Evolutionary conservation across 2,329 filamentous ascomycete genomes (phyloP).

Genomic region (Arthroderma uncinatum): DNA sequence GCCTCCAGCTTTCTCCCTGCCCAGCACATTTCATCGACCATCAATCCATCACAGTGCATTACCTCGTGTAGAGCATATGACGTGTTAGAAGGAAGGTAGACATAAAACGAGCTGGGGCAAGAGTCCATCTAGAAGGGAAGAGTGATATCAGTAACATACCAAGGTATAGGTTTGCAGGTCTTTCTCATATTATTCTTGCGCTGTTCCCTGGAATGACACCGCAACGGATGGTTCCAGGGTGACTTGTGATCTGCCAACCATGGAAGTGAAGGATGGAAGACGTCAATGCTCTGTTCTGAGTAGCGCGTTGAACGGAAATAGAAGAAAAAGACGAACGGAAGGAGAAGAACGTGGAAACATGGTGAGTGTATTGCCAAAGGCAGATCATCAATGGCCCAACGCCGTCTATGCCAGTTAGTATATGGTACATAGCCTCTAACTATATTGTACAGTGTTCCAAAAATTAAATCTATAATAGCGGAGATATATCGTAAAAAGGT

Average conservation of each 20-base stretch:
- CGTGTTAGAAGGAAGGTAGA: constrained; percentile 7
- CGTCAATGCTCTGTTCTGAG: constrained; percentile 42
- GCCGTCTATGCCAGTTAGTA: neutral
- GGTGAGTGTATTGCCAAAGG: neutral
- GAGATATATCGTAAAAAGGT: constrained; percentile 2
- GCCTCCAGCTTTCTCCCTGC: neutral
- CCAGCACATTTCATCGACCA: constrained; percentile 16
- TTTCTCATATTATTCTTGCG: constrained; percentile 37
- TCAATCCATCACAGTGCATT: constrained; percentile 17
- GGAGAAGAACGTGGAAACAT: neutral
- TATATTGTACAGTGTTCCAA: neutral
- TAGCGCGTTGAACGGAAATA: constrained; percentile 32
- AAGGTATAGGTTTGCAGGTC: constrained; percentile 6
- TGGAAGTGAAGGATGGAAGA: constrained; percentile 37
- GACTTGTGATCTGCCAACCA: constrained; percentile 45
- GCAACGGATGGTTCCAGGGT: constrained; percentile 16
- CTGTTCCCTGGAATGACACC: constrained; percentile 22
- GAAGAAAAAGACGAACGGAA: constrained; percentile 7
- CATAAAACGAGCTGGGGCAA: neutral
- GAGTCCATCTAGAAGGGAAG: constrained; percentile 1
- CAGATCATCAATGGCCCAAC: neutral
- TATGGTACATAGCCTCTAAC: neutral
- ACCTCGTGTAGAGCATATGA: neutral
- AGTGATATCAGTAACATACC: neutral
- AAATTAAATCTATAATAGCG: neutral